Conservation (phyloP, 78 protist genomes). For the Guillardia theta region DNA sequence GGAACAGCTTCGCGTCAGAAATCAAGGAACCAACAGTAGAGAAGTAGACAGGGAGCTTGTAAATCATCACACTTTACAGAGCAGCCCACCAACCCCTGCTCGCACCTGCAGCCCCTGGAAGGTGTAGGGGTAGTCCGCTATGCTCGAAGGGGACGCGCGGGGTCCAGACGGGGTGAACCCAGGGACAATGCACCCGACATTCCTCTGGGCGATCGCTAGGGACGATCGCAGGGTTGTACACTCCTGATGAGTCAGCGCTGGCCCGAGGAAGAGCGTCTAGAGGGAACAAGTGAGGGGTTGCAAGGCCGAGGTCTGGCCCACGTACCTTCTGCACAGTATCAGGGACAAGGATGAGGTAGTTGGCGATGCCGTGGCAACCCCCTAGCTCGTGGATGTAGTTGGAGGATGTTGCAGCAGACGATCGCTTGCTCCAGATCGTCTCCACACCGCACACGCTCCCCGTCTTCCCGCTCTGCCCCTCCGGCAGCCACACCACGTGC, state of each 20-base stretch:
- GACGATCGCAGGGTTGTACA: neutral
- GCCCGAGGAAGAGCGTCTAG: no score
- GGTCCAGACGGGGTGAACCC: neutral
- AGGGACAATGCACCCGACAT: neutral
- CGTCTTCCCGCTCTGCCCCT: neutral
- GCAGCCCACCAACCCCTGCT: no score
- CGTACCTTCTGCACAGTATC: neutral
- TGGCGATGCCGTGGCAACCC: neutral
- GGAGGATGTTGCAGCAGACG: neutral
- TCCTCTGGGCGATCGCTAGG: neutral
- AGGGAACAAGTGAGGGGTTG: neutral
- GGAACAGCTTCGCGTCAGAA: no score
- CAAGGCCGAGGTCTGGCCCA: neutral
- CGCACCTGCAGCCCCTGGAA: neutral
- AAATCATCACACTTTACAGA: no score
- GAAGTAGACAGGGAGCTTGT: no score
- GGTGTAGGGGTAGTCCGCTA: neutral
- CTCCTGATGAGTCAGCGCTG: neutral
- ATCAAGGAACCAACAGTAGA: no score
- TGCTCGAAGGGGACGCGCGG: neutral
- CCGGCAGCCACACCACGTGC: slow-evolving; percentile 9
- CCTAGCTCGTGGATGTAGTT: neutral
- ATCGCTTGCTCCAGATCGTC: neutral
- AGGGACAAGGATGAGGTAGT: neutral
- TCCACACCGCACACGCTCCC: neutral